Evolutionary conservation across 805 yeast species (phyloP).

Genomic region (Cyberlindnera nakhonratchasimensis): DNA sequence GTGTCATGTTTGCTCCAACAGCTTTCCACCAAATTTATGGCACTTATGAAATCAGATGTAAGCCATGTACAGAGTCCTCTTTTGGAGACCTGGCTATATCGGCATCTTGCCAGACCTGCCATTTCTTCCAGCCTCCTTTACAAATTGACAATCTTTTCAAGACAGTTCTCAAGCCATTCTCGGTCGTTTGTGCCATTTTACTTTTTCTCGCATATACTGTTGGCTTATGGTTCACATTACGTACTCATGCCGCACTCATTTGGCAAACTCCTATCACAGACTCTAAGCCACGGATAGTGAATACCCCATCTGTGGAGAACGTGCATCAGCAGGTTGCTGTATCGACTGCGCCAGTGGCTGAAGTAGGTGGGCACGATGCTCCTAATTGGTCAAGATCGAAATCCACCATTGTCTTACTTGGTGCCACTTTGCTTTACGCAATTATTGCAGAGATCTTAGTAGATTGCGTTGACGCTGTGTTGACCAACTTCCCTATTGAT

Average conservation of each 20-base stretch:
- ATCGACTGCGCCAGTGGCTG: conserved; percentile 4
- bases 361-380: conserved; percentile 76
- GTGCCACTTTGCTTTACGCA: conserved; percentile 86
- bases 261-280: conserved; percentile 70
- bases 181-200: conserved; percentile 73
- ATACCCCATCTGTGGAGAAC: conserved; percentile 15
- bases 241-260: conserved; percentile 94
- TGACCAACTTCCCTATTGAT: conserved; percentile 72
- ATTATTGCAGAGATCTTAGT: conserved; percentile 92
- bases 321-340: conserved; percentile 13
- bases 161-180: conserved; percentile 74
- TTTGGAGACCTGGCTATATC: conserved; percentile 22
- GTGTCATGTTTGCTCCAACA: conserved; percentile 91
- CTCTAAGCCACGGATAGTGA: conserved; percentile 21
- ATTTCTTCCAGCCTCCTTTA: conserved; percentile 74
- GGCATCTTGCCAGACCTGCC: conserved; percentile 59
- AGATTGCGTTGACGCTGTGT: conserved; percentile 85
- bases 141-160: conserved; percentile 64
- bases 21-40: conserved; percentile 88
- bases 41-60: conserved; percentile 72
- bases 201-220: conserved; percentile 80
- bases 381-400: conserved; percentile 94
- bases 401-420: conserved; percentile 74
- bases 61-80: conserved; percentile 38
- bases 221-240: conserved; percentile 88